Evolutionary conservation across 169 alveolate species (phyloP).

Genomic region (Plasmodium sp.): DNA sequence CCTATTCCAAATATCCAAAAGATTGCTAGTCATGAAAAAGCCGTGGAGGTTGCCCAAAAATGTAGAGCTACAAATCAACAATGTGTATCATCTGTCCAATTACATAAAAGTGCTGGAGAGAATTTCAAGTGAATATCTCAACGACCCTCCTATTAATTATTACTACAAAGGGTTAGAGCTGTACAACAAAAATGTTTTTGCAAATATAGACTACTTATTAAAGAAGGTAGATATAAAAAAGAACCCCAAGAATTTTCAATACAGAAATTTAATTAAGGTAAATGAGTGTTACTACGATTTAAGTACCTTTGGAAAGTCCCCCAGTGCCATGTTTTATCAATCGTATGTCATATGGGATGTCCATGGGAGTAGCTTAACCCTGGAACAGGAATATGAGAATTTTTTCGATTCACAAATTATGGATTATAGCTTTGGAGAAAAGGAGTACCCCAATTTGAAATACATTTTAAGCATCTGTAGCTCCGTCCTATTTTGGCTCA

Average conservation of each 20-base stretch:
- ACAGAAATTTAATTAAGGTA: constrained; percentile 60
- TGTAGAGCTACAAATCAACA: constrained; percentile 81
- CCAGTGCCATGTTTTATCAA: constrained; percentile 79
- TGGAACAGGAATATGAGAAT: constrained; percentile 77
- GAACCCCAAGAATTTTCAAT: constrained; percentile 7
- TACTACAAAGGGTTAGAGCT: constrained; percentile 69
- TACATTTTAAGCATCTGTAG: constrained; percentile 78
- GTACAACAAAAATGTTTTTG: constrained; percentile 73
- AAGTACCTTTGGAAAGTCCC: constrained; percentile 78
- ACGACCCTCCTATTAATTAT: constrained; percentile 65
- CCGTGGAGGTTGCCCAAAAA: constrained; percentile 86
- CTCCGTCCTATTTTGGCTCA: constrained; percentile 82
- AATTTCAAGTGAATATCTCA: constrained; percentile 75
- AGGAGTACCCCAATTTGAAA: constrained; percentile 80
- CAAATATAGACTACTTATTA: constrained; percentile 74
- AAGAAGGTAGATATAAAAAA: constrained; percentile 71
- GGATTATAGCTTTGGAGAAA: constrained; percentile 78
- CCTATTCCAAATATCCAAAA: constrained; percentile 75
- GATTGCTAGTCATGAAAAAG: constrained; percentile 82
- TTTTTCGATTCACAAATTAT: constrained; percentile 81
- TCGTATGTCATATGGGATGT: constrained; percentile 82
- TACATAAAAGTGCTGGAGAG: constrained; percentile 82
- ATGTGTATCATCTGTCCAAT: constrained; percentile 77
- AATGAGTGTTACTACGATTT: constrained; percentile 80
- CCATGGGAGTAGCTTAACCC: constrained; percentile 70